A percentile compares a stretch with the other conserved stretches of the same genome.
These are phyloP conservation scores for Cryptococcus sp. DNA, from an alignment of 1,284 basidiomycete genomes.

Conservation along the genomic window DNA sequence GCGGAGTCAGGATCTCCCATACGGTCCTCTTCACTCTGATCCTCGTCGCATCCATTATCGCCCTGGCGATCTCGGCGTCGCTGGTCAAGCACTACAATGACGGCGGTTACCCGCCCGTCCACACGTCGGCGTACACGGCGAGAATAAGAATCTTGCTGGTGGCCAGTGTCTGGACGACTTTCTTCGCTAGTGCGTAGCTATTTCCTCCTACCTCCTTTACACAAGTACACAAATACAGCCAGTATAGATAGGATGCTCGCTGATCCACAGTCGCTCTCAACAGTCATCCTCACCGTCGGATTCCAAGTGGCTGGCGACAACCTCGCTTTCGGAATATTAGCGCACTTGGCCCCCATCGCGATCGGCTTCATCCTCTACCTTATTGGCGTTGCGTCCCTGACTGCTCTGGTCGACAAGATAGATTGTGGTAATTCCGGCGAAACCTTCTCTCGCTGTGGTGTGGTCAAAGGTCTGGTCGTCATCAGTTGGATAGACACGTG, in stretches of 20 bases:
- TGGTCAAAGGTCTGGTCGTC: slow-evolving; percentile 50
- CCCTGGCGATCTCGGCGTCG: slow-evolving; percentile 45
- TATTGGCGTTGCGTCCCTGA: slow-evolving; percentile 50
- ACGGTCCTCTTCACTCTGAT: slow-evolving; percentile 42
- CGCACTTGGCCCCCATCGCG: slow-evolving; percentile 46
- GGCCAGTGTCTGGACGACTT: slow-evolving; percentile 47
- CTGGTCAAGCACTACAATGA: slow-evolving; percentile 44
- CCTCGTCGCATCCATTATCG: slow-evolving; percentile 43
- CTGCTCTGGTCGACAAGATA: slow-evolving; percentile 47
- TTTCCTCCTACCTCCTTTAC: too few relatives aligned
- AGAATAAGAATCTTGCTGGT: slow-evolving; percentile 52
- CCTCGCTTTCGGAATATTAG: slow-evolving; percentile 50
- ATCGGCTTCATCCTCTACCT: slow-evolving; percentile 53
- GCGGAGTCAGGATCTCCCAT: slow-evolving; percentile 42
- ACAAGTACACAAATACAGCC: too few relatives aligned
- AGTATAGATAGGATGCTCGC: background rate
- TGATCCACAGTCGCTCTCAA: slow-evolving; percentile 1
- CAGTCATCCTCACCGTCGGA: slow-evolving; percentile 50
- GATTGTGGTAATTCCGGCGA: slow-evolving; percentile 39
- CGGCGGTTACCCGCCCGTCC: slow-evolving; percentile 46
- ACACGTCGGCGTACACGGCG: slow-evolving; percentile 45
- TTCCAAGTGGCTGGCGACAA: slow-evolving; percentile 45
- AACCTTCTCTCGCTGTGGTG: slow-evolving; percentile 45
- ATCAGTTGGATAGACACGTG: slow-evolving; percentile 53
- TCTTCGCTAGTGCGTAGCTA: slow-evolving; percentile 42